phyloP scores from a whole-genome alignment of 108 stramenopile genomes.

The Epipyxis sp. region DNA sequence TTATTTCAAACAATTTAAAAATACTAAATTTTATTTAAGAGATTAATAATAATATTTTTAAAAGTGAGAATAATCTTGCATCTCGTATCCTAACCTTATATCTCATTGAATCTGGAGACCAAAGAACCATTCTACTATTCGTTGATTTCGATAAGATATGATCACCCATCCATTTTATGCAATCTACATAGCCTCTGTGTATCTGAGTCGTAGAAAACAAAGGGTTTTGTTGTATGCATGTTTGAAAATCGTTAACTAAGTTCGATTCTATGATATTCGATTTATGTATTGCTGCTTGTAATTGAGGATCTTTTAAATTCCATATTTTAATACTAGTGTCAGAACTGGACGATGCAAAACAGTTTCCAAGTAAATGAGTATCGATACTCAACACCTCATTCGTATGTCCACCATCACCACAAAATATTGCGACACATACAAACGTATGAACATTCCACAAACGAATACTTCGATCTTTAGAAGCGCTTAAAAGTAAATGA shows the following conservation, averaged over 20 bases:
- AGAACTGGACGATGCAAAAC: conserved; percentile 67
- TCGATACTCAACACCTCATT: conserved; percentile 64
- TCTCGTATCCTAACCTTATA: background rate
- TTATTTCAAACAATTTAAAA: background rate
- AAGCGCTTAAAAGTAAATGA: conserved; percentile 64
- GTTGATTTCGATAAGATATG: conserved; percentile 70
- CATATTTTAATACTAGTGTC: conserved; percentile 72
- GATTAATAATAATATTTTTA: too few species aligned
- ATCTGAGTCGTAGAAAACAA: conserved; percentile 41
- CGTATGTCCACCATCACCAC: conserved; percentile 70
- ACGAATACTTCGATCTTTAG: conserved; percentile 69
- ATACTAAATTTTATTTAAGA: too few species aligned
- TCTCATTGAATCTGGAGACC: conserved; percentile 47
- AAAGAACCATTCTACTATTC: conserved; percentile 63
- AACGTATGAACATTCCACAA: conserved; percentile 73
- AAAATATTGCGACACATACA: conserved; percentile 69
- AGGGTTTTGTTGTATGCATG: conserved; percentile 12
- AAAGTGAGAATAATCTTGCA: background rate
- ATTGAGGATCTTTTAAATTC: conserved; percentile 44
- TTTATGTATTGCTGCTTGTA: background rate
- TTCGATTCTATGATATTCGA: background rate
- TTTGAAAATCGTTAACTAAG: background rate
- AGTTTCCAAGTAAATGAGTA: conserved; percentile 67
- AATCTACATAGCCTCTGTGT: conserved; percentile 72
- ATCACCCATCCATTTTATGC: conserved; percentile 70